phyloP scores from a whole-genome alignment of 805 yeast species.

The Starmera amethionina region DNA sequence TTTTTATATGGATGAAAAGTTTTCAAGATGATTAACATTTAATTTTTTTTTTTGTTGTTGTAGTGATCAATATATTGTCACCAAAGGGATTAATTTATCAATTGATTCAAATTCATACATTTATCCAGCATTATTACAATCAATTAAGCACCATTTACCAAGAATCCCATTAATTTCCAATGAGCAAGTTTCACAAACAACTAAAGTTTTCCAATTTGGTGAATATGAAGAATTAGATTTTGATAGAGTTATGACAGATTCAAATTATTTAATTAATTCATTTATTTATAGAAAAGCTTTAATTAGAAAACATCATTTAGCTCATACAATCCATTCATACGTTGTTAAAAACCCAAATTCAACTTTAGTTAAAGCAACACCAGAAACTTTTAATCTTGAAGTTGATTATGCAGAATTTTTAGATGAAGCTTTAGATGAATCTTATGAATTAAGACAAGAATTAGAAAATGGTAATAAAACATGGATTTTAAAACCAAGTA shows the following conservation, averaged over 20 bases:
- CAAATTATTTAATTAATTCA: constrained; percentile 57
- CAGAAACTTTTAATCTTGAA: constrained; percentile 73
- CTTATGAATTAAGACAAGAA: constrained; percentile 78
- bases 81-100: constrained; percentile 16
- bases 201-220: constrained; percentile 61
- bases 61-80: not conserved
- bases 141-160: constrained; percentile 24
- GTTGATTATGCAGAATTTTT: constrained; percentile 93
- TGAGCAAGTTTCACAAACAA: constrained; percentile 1
- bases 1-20: not conserved
- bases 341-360: constrained; percentile 67
- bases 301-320: constrained; percentile 81
- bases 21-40: no score
- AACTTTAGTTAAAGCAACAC: constrained; percentile 48
- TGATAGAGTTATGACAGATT: constrained; percentile 42
- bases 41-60: no score
- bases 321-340: constrained; percentile 74
- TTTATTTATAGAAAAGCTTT: constrained; percentile 85
- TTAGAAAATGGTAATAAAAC: constrained; percentile 49
- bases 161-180: constrained; percentile 19
- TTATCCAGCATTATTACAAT: constrained; percentile 25
- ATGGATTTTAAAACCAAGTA: constrained; percentile 92
- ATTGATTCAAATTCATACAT: constrained; percentile 29
- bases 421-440: constrained; percentile 89
- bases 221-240: constrained; percentile 86